A percentile compares a stretch with the other conserved stretches of the same genome.
These are phyloP conservation scores for Davidsoniella neocaledoniae DNA, from an alignment of 2,329 filamentous ascomycete species.

Conservation along the genomic window DNA sequence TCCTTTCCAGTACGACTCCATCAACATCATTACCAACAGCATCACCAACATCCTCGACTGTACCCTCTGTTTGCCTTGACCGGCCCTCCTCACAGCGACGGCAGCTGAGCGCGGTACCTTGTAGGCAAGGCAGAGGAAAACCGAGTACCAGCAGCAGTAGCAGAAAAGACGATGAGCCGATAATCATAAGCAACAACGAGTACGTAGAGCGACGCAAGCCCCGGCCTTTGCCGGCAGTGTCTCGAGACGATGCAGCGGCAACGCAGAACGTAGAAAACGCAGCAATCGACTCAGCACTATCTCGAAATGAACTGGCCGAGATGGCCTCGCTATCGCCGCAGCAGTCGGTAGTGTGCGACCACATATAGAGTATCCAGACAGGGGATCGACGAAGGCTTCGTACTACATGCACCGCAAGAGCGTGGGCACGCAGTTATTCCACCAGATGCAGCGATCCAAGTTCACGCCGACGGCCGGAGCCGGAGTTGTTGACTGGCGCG, in stretches of 20 bases:
- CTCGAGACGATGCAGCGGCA: background rate
- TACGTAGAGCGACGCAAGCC: background rate
- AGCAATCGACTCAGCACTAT: background rate
- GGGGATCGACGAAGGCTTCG: background rate
- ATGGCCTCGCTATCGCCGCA: background rate
- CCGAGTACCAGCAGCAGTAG: background rate
- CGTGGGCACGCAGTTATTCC: constrained; percentile 2
- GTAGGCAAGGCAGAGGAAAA: background rate
- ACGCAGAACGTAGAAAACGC: background rate
- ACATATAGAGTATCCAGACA: background rate
- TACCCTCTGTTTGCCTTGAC: background rate
- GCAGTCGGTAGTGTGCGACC: constrained; percentile 3
- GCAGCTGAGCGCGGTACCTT: background rate
- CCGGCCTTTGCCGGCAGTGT: background rate
- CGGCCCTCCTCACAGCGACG: background rate
- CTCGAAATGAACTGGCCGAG: background rate
- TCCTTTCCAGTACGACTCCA: background rate
- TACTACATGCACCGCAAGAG: background rate
- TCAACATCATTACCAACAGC: background rate
- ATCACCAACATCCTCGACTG: background rate
- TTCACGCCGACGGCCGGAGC: background rate
- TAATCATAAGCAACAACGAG: background rate
- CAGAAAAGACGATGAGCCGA: background rate
- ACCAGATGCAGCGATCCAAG: background rate
- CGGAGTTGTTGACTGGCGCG: constrained; percentile 22